phyloP scores from a whole-genome alignment of 352 stramenopile species.

The Phytopythium litorale region DNA sequence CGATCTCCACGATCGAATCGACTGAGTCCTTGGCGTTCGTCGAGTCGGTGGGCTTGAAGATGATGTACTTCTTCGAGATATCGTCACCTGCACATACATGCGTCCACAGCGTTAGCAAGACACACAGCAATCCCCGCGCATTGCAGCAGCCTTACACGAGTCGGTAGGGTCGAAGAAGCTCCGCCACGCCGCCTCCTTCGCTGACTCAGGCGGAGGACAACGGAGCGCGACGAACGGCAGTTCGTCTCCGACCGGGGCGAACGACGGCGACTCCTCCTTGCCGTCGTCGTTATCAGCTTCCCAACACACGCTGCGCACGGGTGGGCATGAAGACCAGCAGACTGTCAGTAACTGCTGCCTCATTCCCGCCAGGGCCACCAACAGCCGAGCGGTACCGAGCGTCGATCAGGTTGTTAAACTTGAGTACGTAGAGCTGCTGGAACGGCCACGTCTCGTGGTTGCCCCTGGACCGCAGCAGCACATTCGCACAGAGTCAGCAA shows the following conservation, averaged over 20 bases:
- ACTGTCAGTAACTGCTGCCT: background rate
- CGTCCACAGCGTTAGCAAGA: background rate
- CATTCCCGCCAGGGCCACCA: background rate
- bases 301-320: conserved; percentile 1
- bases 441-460: conserved; percentile 8
- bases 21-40: background rate
- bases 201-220: background rate
- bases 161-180: conserved; percentile 5
- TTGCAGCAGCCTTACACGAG: background rate
- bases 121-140: background rate
- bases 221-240: conserved; percentile 3
- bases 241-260: background rate
- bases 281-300: background rate
- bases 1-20: background rate
- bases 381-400: background rate
- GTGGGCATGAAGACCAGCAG: background rate
- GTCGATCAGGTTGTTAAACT: background rate
- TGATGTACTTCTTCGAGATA: conserved; percentile 5
- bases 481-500: background rate
- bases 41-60: conserved; percentile 5
- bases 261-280: conserved; percentile 2
- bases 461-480: background rate
- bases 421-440: background rate
- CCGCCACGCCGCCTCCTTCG: background rate
- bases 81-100: background rate